Evolutionary conservation across 2,329 filamentous ascomycete genomes (phyloP).

Genomic region (Nothopassalora personata): DNA sequence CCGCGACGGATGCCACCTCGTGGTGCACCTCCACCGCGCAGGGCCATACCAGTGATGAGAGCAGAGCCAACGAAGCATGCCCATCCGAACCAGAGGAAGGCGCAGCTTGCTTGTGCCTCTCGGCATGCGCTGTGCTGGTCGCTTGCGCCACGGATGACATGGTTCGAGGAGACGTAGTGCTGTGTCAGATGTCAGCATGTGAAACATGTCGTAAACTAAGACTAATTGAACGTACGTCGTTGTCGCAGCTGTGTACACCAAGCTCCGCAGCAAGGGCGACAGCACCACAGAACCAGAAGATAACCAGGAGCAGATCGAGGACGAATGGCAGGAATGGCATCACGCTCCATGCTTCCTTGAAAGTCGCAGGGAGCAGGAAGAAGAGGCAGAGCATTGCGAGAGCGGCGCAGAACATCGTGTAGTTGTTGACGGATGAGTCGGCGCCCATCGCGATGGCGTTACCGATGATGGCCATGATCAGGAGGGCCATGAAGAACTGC

Average conservation of each 20-base stretch:
- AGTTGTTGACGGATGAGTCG: constrained; percentile 50
- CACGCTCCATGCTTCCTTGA: constrained; percentile 51
- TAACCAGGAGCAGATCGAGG: constrained; percentile 54
- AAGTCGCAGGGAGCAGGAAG: constrained; percentile 54
- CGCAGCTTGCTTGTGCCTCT: constrained; percentile 67
- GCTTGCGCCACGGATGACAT: constrained; percentile 43
- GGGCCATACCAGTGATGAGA: constrained; percentile 52
- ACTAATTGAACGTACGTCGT: not conserved
- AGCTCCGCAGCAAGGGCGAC: constrained; percentile 68
- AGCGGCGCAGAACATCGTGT: constrained; percentile 64
- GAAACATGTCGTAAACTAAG: not conserved
- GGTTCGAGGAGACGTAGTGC: constrained; percentile 37
- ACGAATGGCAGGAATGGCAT: constrained; percentile 49
- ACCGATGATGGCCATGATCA: constrained; percentile 57
- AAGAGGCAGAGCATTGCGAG: constrained; percentile 62
- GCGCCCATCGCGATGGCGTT: constrained; percentile 55
- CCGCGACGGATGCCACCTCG: constrained; percentile 41
- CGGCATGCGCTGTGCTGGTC: constrained; percentile 61
- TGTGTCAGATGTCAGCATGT: constrained; percentile 14
- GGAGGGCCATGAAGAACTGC: constrained; percentile 55
- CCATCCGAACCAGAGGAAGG: constrained; percentile 77
- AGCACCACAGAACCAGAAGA: constrained; percentile 67
- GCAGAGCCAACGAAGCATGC: constrained; percentile 53
- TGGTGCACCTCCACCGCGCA: constrained; percentile 47
- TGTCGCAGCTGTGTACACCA: constrained; percentile 58